These are phyloP conservation scores for Lecanoromycetidae sp. DNA, from an alignment of 2,329 filamentous ascomycete species.

Conservation along the genomic window DNA sequence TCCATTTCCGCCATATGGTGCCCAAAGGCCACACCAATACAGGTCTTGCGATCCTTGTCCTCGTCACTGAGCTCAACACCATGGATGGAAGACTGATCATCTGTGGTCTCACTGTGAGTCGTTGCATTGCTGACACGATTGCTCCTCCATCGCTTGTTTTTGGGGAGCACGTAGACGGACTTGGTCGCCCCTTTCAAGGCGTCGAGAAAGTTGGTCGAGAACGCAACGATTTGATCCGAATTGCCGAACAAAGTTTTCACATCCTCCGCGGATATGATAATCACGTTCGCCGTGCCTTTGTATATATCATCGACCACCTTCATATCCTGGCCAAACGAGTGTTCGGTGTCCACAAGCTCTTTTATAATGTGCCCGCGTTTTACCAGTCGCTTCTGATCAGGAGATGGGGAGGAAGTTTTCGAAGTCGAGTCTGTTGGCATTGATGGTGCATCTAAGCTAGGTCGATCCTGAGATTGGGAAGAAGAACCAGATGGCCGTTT, in stretches of 20 bases:
- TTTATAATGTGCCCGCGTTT: constrained; percentile 78
- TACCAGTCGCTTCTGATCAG: constrained; percentile 58
- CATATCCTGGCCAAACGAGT: constrained; percentile 86
- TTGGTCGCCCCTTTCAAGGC: constrained; percentile 68
- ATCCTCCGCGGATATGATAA: constrained; percentile 68
- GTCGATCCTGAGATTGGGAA: constrained; percentile 10
- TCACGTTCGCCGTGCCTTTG: constrained; percentile 76
- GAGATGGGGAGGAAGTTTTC: constrained; percentile 13
- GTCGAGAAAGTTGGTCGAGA: constrained; percentile 68
- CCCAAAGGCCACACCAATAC: constrained; percentile 47
- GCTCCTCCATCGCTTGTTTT: constrained; percentile 40
- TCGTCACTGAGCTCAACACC: constrained; percentile 31
- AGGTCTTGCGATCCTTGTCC: constrained; percentile 47
- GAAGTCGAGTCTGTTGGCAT: constrained; percentile 7
- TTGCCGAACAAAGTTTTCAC: constrained; percentile 88
- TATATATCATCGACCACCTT: constrained; percentile 97
- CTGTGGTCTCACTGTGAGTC: constrained; percentile 31
- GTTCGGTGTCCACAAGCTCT: constrained; percentile 86
- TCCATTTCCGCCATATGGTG: constrained; percentile 48
- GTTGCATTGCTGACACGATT: constrained; percentile 38
- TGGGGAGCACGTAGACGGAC: constrained; percentile 62
- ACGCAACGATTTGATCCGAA: constrained; percentile 76
- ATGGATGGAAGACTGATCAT: constrained; percentile 22
- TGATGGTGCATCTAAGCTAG: constrained; percentile 10
- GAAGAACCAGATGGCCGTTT: constrained; percentile 15